Evolutionary conservation across 176 grass and related monocot species (phyloP).

Genomic region (Pontederia crassipes): DNA sequence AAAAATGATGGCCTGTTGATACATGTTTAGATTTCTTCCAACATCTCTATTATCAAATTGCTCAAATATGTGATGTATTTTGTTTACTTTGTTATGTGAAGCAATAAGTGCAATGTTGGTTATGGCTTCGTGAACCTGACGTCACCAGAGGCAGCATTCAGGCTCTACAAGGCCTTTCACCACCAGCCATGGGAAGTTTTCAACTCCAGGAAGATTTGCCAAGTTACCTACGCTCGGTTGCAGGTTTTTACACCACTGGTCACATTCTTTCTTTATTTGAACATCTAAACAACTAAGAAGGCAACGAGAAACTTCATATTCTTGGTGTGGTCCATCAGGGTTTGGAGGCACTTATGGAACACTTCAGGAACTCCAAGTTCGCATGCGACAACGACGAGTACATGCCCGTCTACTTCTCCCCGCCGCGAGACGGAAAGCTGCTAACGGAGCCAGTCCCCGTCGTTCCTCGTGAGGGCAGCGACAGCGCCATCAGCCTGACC

Average conservation of each 20-base stretch:
- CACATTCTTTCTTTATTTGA: background rate
- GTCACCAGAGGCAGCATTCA: slow-evolving; percentile 70
- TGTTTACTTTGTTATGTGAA: slow-evolving; percentile 18
- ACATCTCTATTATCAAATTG: background rate
- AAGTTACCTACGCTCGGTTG: slow-evolving; percentile 95
- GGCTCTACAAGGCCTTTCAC: slow-evolving; percentile 93
- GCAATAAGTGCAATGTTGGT: slow-evolving; percentile 99
- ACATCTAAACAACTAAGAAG: background rate
- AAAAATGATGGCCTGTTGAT: too few species aligned
- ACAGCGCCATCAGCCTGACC: slow-evolving; percentile 7
- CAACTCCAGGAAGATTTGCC: slow-evolving; percentile 98
- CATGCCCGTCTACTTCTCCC: slow-evolving; percentile 74
- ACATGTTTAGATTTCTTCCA: background rate
- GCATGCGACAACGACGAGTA: slow-evolving; percentile 96
- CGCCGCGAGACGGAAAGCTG: slow-evolving; percentile 74
- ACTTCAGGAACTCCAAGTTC: slow-evolving; percentile 99
- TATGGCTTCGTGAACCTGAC: slow-evolving; percentile 98
- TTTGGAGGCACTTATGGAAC: slow-evolving; percentile 84
- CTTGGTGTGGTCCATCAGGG: slow-evolving; percentile 23
- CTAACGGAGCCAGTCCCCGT: slow-evolving; percentile 70
- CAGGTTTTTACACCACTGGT: slow-evolving; percentile 26
- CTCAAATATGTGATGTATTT: slow-evolving; percentile 1
- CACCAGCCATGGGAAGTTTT: slow-evolving; percentile 94
- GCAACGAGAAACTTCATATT: background rate
- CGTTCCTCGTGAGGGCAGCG: slow-evolving; percentile 16